Percentiles rank a stretch among this genome's conserved stretches.
Evolutionary conservation across 2,329 filamentous ascomycete genomes (phyloP).

Genomic region (Pseudogymnoascus sp.): DNA sequence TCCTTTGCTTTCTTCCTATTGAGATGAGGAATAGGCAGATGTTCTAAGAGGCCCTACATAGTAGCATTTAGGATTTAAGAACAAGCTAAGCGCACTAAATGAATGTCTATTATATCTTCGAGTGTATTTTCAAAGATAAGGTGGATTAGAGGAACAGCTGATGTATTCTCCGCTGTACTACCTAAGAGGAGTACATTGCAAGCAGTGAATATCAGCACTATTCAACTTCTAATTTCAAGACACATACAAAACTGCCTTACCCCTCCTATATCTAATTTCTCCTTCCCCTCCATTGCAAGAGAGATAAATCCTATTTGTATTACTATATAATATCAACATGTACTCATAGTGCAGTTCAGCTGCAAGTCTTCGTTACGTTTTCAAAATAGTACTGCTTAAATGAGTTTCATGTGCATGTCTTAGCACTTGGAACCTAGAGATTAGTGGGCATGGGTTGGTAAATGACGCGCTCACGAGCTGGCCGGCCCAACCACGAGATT

Average conservation of each 20-base stretch:
- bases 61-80: background rate
- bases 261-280: background rate
- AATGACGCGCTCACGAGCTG: too few relatives aligned
- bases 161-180: background rate
- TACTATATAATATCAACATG: background rate
- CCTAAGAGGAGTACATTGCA: background rate
- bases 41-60: background rate
- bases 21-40: constrained; percentile 6
- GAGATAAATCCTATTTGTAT: background rate
- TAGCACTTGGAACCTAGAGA: background rate
- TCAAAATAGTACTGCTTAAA: background rate
- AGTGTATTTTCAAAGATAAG: background rate
- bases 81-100: background rate
- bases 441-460: too few relatives aligned
- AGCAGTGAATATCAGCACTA: background rate
- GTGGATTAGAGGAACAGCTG: background rate
- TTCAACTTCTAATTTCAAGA: background rate
- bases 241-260: background rate
- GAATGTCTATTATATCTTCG: background rate
- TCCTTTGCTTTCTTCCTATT: constrained; percentile 4
- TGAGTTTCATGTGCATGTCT: background rate
- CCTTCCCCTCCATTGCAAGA: background rate
- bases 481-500: too few relatives aligned
- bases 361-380: background rate
- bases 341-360: background rate